Base-by-base conservation (phyloP, 805 yeast species). In the Candida multigemmis region DNA sequence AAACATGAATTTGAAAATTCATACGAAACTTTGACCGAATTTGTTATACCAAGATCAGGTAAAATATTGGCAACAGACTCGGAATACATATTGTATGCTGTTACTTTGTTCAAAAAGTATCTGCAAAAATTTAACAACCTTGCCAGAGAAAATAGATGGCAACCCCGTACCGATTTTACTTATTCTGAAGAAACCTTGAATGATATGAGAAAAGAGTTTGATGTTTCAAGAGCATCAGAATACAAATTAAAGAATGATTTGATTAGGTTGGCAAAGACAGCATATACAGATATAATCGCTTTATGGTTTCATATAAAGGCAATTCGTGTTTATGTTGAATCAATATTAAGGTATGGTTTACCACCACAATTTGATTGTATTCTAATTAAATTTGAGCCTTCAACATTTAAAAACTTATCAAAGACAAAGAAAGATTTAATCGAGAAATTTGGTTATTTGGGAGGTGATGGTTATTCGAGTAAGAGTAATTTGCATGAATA, bases 11-110 rank as follows among this genome's bases (percentile, higher is more conserved):
- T 86, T 47, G 53, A 77, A 33, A 57, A 60, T 35, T 45, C 67
- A 9, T 91, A 91, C 58, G 99, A 91, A 60, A 67, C 81, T 3
- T 56, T 85, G 34, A 60, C 78, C 12, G 65, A 71, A 24, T 79
- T 84, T 65, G 94, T 91, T 20, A 94, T 91, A 19, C 99, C 99
- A 31, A 76, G 96, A 44, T 74, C 86, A 19, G 96, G 96, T 1
- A 53, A 65, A 15, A 56, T 70, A 27, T 68, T 91, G 33, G 62
- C 81, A 6, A 56, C 67, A 27, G 99, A 91, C 56, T 54, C 67
- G 16, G 96, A 87, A 37, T 89, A 61, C 49, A 47, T 62, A 16
- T 65, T 91, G 34, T 87, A 71, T 60, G 68, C 77, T 25, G 86
- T 85, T 11, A 83, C 94, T 3, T 52, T 91, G 35, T 91, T 91